Evolutionary conservation across 768 basidiomycete species (phyloP).

Genomic region (Mrakia frigida): DNA sequence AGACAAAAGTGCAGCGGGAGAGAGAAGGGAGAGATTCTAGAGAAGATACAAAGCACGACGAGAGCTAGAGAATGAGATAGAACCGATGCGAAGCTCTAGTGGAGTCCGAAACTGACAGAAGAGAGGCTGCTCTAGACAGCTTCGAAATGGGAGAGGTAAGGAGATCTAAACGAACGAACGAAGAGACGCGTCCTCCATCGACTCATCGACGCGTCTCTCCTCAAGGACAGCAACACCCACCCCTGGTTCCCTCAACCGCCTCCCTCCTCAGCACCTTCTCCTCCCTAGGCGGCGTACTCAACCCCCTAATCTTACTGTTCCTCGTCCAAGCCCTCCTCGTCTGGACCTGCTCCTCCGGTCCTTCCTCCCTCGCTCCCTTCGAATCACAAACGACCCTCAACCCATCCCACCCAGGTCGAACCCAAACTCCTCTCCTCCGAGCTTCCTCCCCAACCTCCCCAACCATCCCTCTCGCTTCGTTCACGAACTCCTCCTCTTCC

Average conservation of each 20-base stretch:
- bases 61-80: no score
- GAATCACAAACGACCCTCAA: conserved; percentile 18
- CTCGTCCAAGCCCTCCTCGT: neutral
- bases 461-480: conserved; percentile 51
- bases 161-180: no score
- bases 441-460: conserved; percentile 44
- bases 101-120: neutral
- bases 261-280: neutral
- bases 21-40: no score
- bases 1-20: no score
- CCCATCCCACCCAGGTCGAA: conserved; percentile 30
- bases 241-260: neutral
- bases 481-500: conserved; percentile 45
- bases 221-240: conserved; percentile 5
- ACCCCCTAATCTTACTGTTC: neutral
- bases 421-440: conserved; percentile 9
- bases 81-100: no score
- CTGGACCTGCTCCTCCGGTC: neutral
- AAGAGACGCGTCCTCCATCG: no score
- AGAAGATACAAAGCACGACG: no score
- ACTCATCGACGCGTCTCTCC: neutral
- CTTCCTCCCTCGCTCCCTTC: neutral
- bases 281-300: neutral
- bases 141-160: no score
- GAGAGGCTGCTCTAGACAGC: neutral